Percentiles rank a stretch among this genome's conserved stretches.
phyloP scores from a whole-genome alignment of 1,284 basidiomycete species.

The Irpex sp. region DNA sequence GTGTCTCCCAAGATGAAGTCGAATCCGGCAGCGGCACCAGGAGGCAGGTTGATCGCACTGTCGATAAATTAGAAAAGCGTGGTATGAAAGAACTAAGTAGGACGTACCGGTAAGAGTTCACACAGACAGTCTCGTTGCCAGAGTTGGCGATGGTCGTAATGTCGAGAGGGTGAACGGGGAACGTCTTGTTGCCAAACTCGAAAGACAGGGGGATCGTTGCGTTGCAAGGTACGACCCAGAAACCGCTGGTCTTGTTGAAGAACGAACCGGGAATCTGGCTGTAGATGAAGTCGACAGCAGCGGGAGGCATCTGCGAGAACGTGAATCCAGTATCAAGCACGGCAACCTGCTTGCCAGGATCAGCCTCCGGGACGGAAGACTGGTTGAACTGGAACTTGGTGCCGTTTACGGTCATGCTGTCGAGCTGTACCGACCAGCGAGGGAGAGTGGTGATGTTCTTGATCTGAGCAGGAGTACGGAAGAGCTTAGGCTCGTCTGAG shows the following conservation, averaged over 20 bases:
- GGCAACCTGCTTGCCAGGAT: constrained; percentile 24
- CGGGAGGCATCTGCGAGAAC: constrained; percentile 23
- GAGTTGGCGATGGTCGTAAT: constrained; percentile 16
- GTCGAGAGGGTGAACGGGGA: constrained; percentile 26
- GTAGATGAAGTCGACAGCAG: constrained; percentile 29
- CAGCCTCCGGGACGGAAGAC: constrained; percentile 22
- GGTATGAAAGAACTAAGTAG: constrained; percentile 1
- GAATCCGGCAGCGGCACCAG: constrained; percentile 18
- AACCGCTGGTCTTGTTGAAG: constrained; percentile 16
- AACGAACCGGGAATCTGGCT: constrained; percentile 22
- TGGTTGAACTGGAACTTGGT: constrained; percentile 23
- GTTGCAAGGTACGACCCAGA: constrained; percentile 26
- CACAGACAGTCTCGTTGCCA: constrained; percentile 20
- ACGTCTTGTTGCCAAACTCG: constrained; percentile 20
- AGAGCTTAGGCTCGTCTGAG: constrained; percentile 22
- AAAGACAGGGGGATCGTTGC: constrained; percentile 21
- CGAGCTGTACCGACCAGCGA: constrained; percentile 27
- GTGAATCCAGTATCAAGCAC: constrained; percentile 31
- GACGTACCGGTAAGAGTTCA: constrained; percentile 20
- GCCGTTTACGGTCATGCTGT: constrained; percentile 27
- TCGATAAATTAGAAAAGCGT: constrained; percentile 1
- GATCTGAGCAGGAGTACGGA: constrained; percentile 47
- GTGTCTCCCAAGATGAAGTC: constrained; percentile 37
- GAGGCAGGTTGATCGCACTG: constrained; percentile 20
- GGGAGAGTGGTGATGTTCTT: constrained; percentile 39